These are phyloP conservation scores for Fraxinus americana DNA, from an alignment of 257 asterid species.

Conservation along the genomic window DNA sequence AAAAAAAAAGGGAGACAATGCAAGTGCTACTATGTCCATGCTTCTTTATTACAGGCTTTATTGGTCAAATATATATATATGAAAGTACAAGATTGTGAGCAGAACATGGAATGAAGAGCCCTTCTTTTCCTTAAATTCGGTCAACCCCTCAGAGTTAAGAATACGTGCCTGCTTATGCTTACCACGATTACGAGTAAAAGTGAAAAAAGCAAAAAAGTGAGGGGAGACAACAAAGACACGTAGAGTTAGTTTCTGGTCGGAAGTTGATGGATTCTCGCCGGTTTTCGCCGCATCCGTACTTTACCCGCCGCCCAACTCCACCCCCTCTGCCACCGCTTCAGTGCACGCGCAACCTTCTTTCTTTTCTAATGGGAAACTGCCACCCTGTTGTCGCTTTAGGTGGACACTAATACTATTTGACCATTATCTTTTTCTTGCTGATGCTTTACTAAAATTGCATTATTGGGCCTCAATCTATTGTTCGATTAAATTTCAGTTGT, in stretches of 20 bases:
- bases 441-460: not conserved
- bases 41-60: constrained; percentile 2
- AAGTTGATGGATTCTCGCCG: constrained; percentile 32
- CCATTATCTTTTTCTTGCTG: not conserved
- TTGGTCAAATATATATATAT: not conserved
- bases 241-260: constrained; percentile 40
- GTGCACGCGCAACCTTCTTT: constrained; percentile 50
- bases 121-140: constrained; percentile 30
- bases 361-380: constrained; percentile 40
- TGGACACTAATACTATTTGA: constrained; percentile 24
- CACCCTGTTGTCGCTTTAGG: constrained; percentile 56
- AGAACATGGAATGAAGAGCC: constrained; percentile 3
- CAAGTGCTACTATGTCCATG: not conserved
- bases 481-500: not conserved
- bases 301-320: constrained; percentile 43
- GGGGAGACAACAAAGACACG: constrained; percentile 30
- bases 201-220: constrained; percentile 26
- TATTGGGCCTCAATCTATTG: not conserved
- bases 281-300: constrained; percentile 54
- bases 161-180: constrained; percentile 20
- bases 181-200: not conserved
- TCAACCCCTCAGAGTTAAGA: constrained; percentile 28
- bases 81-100: not conserved
- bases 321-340: constrained; percentile 34
- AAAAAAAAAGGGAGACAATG: not conserved